These are phyloP conservation scores for Trichocladium antarcticum DNA, from an alignment of 495 filamentous ascomycete species.

Conservation along the genomic window DNA sequence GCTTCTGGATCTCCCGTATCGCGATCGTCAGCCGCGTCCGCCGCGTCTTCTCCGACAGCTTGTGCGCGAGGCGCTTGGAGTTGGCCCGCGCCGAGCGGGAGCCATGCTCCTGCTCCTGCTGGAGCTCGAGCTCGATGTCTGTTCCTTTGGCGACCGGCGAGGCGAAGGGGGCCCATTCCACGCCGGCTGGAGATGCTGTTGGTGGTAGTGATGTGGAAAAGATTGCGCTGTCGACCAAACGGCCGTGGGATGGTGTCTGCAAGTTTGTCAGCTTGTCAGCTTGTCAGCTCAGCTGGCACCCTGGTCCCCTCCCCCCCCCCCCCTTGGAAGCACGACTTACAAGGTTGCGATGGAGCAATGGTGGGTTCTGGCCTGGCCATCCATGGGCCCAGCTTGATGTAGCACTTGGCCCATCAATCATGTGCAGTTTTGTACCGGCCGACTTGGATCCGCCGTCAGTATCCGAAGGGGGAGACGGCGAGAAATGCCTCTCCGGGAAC, in stretches of 20 bases:
- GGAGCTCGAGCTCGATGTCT: neutral
- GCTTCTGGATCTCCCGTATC: slow-evolving; percentile 27
- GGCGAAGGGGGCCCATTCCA: no score
- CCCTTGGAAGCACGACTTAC: slow-evolving; percentile 5
- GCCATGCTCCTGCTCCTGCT: slow-evolving; percentile 3
- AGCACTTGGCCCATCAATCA: neutral
- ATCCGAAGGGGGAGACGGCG: neutral
- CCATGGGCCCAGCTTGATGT: neutral
- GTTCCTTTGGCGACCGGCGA: no score
- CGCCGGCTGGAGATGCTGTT: neutral
- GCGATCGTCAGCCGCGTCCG: slow-evolving; percentile 23
- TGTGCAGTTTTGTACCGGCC: neutral
- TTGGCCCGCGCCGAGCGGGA: slow-evolving; percentile 11
- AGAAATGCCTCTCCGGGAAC: slow-evolving; percentile 20
- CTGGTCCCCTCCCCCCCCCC: no score
- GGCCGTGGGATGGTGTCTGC: neutral
- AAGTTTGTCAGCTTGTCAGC: neutral
- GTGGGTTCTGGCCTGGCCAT: slow-evolving; percentile 1
- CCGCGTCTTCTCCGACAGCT: slow-evolving; percentile 26
- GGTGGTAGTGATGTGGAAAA: slow-evolving; percentile 1
- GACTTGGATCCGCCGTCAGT: slow-evolving; percentile 3
- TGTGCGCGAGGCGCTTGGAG: slow-evolving; percentile 24
- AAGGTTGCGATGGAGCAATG: neutral
- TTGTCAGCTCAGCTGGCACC: no score
- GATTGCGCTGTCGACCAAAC: neutral